Evolutionary conservation across 2,329 filamentous ascomycete genomes (phyloP).

Genomic region (Teratosphaeria nubilosa): DNA sequence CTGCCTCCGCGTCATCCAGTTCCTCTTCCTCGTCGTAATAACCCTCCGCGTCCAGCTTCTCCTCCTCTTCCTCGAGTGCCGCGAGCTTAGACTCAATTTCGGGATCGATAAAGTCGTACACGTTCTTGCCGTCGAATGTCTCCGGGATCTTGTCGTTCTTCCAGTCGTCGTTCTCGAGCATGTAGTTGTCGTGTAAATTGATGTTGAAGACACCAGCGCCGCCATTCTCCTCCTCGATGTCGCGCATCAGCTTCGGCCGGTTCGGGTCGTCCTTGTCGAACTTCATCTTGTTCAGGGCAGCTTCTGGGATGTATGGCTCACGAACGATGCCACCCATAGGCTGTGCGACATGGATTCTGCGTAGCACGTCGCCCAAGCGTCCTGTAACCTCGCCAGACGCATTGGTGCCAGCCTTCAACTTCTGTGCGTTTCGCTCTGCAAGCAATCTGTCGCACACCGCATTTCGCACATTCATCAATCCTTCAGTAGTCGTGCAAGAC

Average conservation of each 20-base stretch:
- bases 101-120: slow-evolving; percentile 93
- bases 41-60: slow-evolving; percentile 79
- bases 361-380: slow-evolving; percentile 79
- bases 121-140: slow-evolving; percentile 88
- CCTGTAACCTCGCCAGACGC: slow-evolving; percentile 65
- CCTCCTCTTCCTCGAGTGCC: slow-evolving; percentile 89
- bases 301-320: slow-evolving; percentile 83
- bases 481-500: slow-evolving; percentile 90
- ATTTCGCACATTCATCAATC: slow-evolving; percentile 91
- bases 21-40: slow-evolving; percentile 78
- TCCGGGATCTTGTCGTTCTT: slow-evolving; percentile 95
- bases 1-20: slow-evolving; percentile 79
- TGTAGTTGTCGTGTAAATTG: slow-evolving; percentile 78
- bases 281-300: slow-evolving; percentile 68
- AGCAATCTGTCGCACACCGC: slow-evolving; percentile 86
- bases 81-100: slow-evolving; percentile 91
- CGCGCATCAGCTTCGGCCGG: slow-evolving; percentile 67
- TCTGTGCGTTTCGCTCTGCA: slow-evolving; percentile 86
- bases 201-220: slow-evolving; percentile 94
- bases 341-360: slow-evolving; percentile 92
- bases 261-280: slow-evolving; percentile 87
- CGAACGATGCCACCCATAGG: slow-evolving; percentile 71
- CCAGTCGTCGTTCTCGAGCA: slow-evolving; percentile 83
- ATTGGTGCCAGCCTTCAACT: slow-evolving; percentile 81
- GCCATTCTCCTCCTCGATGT: slow-evolving; percentile 83